These are phyloP conservation scores for Scutellaria baicalensis DNA, from an alignment of 257 asterid species.

Conservation along the genomic window DNA sequence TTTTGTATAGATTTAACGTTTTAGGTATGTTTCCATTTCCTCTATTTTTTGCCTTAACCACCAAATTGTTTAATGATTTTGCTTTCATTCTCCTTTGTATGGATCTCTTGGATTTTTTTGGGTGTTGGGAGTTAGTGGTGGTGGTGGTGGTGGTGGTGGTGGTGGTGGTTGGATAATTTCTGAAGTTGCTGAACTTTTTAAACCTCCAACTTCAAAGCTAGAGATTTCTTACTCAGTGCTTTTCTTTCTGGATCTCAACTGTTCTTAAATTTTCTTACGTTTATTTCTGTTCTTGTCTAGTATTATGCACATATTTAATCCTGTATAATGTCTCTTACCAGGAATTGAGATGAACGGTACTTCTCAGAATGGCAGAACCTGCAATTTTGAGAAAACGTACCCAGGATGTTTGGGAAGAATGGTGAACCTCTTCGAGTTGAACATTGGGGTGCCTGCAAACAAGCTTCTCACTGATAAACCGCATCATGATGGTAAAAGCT, in stretches of 20 bases:
- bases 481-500: slow-evolving; percentile 56
- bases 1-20: neutral
- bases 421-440: slow-evolving; percentile 84
- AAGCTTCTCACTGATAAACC: slow-evolving; percentile 75
- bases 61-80: neutral
- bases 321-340: slow-evolving; percentile 14
- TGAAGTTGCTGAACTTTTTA: neutral
- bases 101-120: neutral
- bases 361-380: slow-evolving; percentile 37
- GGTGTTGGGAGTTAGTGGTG: neutral
- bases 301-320: slow-evolving; percentile 5
- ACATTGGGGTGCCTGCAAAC: slow-evolving; percentile 55
- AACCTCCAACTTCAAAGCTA: slow-evolving; percentile 2
- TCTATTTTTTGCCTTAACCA: neutral
- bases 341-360: slow-evolving; percentile 72
- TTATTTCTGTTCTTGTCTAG: neutral
- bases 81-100: neutral
- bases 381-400: slow-evolving; percentile 40
- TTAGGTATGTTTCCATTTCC: neutral
- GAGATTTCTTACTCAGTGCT: neutral
- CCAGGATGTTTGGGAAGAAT: slow-evolving; percentile 90
- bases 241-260: slow-evolving; percentile 8
- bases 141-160: neutral
- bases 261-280: neutral
- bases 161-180: neutral